Conservation (phyloP, 2,329 filamentous ascomycete genomes). For the Ophiocordyceps camponoti-leonardi region DNA sequence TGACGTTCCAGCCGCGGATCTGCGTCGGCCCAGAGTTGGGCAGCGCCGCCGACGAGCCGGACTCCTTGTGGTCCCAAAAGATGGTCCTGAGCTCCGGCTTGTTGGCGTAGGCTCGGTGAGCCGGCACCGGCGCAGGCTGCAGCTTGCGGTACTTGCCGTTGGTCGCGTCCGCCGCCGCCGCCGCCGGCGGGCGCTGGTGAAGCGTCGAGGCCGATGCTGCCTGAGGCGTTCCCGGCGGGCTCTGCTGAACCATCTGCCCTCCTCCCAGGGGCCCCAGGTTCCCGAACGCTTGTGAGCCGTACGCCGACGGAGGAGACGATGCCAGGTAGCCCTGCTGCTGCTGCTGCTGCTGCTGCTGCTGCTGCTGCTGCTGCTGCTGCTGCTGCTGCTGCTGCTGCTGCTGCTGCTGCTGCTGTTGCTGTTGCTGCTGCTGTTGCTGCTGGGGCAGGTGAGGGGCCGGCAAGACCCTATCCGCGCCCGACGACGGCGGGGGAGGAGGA, state of each 20-base stretch:
- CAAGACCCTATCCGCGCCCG: conserved; percentile 16
- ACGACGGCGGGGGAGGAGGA: conserved; percentile 3
- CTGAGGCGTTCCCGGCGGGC: conserved; percentile 16
- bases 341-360: conserved; percentile 3
- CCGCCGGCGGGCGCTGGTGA: conserved; percentile 19
- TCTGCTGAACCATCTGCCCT: conserved; percentile 17
- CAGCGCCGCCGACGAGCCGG: conserved; percentile 34
- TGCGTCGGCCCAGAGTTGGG: conserved; percentile 37
- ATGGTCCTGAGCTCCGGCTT: conserved; percentile 40
- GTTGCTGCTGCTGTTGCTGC: too few relatives aligned
- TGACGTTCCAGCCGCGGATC: conserved; percentile 39
- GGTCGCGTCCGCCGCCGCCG: conserved; percentile 19
- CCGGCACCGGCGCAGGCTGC: conserved; percentile 37
- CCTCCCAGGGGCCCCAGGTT: conserved; percentile 12
- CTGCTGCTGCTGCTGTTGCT: too few relatives aligned
- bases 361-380: conserved; percentile 4
- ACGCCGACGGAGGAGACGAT: conserved; percentile 14
- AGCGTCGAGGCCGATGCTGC: conserved; percentile 13
- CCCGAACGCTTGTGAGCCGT: conserved; percentile 13
- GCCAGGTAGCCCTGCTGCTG: conserved; percentile 13
- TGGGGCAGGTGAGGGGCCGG: conserved; percentile 17
- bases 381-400: too few relatives aligned
- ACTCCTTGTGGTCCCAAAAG: conserved; percentile 43
- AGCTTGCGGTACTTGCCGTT: conserved; percentile 37
- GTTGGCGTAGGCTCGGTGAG: conserved; percentile 29